phyloP scores from a whole-genome alignment of 257 asterid genomes.

The Capsicum baccatum region DNA sequence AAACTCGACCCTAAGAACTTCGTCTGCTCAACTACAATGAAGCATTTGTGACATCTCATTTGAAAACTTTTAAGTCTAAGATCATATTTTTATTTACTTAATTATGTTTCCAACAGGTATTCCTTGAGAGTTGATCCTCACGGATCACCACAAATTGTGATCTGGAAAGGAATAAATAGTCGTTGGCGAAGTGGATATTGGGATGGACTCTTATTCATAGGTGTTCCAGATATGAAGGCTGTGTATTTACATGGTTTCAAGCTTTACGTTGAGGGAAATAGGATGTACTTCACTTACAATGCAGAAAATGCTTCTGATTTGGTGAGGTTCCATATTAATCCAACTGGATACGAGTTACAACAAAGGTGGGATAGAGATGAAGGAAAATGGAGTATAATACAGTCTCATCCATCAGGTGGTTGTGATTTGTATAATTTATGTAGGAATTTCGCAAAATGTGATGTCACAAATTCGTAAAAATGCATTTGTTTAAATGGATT shows the following conservation, averaged over 20 bases:
- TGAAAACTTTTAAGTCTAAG: background rate
- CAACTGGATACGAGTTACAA: conserved; percentile 57
- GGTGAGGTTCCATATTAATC: conserved; percentile 45
- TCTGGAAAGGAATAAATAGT: conserved; percentile 63
- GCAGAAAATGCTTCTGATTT: conserved; percentile 39
- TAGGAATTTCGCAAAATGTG: conserved; percentile 67
- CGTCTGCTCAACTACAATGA: background rate
- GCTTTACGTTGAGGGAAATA: conserved; percentile 36
- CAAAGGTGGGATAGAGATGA: conserved; percentile 49
- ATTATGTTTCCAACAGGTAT: conserved; percentile 28
- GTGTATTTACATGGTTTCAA: conserved; percentile 54
- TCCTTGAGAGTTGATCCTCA: conserved; percentile 64
- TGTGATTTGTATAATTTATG: conserved; percentile 66
- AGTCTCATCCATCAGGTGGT: conserved; percentile 49
- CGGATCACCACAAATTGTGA: conserved; percentile 76
- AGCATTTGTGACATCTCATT: background rate
- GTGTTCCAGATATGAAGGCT: conserved; percentile 51
- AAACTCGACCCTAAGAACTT: background rate
- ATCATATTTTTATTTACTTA: background rate
- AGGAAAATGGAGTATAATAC: conserved; percentile 48
- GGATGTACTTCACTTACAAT: conserved; percentile 48
- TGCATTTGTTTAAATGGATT: conserved; percentile 71
- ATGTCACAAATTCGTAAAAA: conserved; percentile 4
- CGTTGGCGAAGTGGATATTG: conserved; percentile 84
- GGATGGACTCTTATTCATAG: conserved; percentile 57